Base-by-base conservation (phyloP, 208 protist species). In the Leptomonas pyrrhocoris region DNA sequence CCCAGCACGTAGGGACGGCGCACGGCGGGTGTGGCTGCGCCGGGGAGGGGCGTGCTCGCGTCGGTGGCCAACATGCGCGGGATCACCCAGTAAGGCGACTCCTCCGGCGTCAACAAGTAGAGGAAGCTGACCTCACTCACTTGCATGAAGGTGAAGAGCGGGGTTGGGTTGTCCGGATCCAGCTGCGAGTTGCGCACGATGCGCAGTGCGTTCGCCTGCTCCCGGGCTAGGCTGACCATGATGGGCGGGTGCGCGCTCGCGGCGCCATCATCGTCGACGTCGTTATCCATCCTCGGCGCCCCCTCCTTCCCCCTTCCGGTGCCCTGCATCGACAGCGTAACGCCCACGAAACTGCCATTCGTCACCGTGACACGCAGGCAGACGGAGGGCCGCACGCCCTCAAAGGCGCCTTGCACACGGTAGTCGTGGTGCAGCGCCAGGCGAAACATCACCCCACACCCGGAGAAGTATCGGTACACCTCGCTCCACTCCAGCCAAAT, bases 401-500 rank as follows among this genome's bases (percentile, higher is more conserved):
- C 65, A 38, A 93, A 93, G 23, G 55, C 50, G 18, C 83, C 83
- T 31, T 65, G 51, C 56, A 90, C 74, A 7, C 83, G 77, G 48
- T 85, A 87, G 68, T 88, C 78, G 56, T 68, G 56, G 56, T 77
- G 74, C 4, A 48, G 45, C n/a, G 72, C 48, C 7, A 80, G 75
- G 23, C 71, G 38, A 43, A 86, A 90, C 40, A 79, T 30, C 43
- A 92, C 85, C 53, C 73, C 80, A 62, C 78, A 89, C 6, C 80
- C 79, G 49, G 77, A 72, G 65, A 93, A 92, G 75, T 85, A 84
- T n/a, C 63, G 56, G 58, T 60, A 68, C 21, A 86, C 81, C 61
- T 90, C 87, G 7, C 28, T 46, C 87, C 83, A 92, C 28, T 74
- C 74, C 63, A 93, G 73, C 85, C 85, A 95, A 43, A 92, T 81